phyloP scores from a whole-genome alignment of 345 rosid species.

The Citrus australasica region DNA sequence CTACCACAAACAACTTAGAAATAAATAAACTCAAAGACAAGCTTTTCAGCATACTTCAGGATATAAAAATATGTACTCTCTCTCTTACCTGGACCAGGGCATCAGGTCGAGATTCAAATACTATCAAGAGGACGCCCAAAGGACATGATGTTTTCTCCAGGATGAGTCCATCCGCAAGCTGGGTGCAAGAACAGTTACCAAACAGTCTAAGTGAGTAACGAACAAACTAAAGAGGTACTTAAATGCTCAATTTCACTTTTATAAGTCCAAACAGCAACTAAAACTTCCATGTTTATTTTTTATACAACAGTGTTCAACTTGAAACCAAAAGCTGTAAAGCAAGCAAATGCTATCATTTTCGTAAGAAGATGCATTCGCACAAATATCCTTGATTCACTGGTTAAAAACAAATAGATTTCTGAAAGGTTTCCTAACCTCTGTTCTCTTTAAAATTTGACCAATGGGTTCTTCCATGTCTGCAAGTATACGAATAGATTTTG shows the following conservation, averaged over 20 bases:
- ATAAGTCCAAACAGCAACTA: not conserved
- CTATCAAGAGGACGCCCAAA: constrained; percentile 63
- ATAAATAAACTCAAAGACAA: not conserved
- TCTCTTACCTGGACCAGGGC: constrained; percentile 68
- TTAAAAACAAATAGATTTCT: not conserved
- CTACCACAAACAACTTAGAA: not conserved
- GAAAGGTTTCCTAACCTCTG: constrained; percentile 37
- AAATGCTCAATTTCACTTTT: not conserved
- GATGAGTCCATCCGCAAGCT: constrained; percentile 72
- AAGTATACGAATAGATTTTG: constrained; percentile 49
- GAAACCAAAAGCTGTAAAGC: not conserved
- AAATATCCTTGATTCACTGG: not conserved
- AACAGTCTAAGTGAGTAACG: not conserved
- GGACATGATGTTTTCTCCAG: constrained; percentile 72
- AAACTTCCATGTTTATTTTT: not conserved
- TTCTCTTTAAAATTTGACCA: constrained; percentile 42
- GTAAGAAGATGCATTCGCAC: not conserved
- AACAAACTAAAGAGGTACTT: not conserved
- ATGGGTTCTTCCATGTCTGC: constrained; percentile 64
- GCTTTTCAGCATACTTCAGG: not conserved
- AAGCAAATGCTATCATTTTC: not conserved
- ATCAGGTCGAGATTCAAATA: constrained; percentile 78
- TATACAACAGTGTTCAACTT: not conserved
- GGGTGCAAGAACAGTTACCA: constrained; percentile 11
- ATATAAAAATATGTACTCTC: not conserved